Evolutionary conservation across 441 rosid genomes (phyloP), one percentile per base, ranked within the genome.

Genomic region (Melastoma candidum): DNA sequence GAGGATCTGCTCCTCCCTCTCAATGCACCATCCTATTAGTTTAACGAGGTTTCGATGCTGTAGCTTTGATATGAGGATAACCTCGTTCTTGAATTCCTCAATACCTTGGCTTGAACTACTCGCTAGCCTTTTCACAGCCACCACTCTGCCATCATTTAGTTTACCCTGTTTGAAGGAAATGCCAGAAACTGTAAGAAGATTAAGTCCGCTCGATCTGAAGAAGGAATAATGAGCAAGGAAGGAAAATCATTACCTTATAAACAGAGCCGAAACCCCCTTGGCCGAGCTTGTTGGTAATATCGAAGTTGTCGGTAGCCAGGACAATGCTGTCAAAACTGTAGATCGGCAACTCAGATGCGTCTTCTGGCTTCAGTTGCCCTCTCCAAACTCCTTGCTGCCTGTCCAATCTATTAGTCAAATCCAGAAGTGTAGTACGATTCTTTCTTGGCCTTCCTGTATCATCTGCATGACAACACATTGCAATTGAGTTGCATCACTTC

Each of bases 211-310:
- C 12, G 12, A 32, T 12, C 2, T 5, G 3, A 2, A n/a, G 24
- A 49, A 24, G 52, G 24, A 36, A 36, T 36, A 36, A 36, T 1
- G 7, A 36, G 41, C 7, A 9, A 36, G 41, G 1, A 1, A 9
- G 41, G 7, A 36, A 36, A 36, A 36, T 36, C 7, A 1, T 59
- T 25, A 60, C 57, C 64, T 60, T 60, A 24, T 32, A 60, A 12
- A 60, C 64, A 1, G 47, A 39, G 25, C 64, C 64, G 32, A 51
- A 60, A 5, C 64, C 64, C 13, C 64, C 52, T 60, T 60, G 64
- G 2, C 52, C 57, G 4, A 60, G 57, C 46, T 46, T 51, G 41
- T 53, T 52, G 11, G 32, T 24, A 9, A 2, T 60, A 57, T 51
- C 32, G 26, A 60, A 60, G 14, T 14, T 46, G n/a, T 46, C 9